Percentiles rank a stretch among this genome's conserved stretches.
Evolutionary conservation across 352 stramenopile genomes (phyloP).

Genomic region (Globisporangium viniferum): DNA sequence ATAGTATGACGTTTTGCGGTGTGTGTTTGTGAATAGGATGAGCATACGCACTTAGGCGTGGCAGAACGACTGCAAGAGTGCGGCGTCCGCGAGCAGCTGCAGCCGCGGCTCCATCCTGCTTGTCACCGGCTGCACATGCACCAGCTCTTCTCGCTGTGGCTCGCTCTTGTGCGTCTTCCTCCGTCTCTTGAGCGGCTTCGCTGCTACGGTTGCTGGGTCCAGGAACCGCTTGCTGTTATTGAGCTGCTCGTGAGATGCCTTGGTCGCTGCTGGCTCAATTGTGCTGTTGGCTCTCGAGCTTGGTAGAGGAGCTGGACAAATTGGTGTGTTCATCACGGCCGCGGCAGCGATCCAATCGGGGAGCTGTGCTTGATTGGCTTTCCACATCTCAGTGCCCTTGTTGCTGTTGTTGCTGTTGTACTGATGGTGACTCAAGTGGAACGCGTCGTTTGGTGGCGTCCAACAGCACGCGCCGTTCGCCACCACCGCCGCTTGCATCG

Average conservation of each 20-base stretch:
- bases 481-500: slow-evolving; percentile 17
- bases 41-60: slow-evolving; percentile 19
- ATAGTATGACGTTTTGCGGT: slow-evolving; percentile 3
- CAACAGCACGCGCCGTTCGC: slow-evolving; percentile 13
- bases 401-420: slow-evolving; percentile 1
- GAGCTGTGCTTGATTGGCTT: not conserved
- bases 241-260: slow-evolving; percentile 31
- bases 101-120: slow-evolving; percentile 36
- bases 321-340: not conserved
- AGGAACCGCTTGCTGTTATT: slow-evolving; percentile 38
- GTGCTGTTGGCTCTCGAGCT: slow-evolving; percentile 18
- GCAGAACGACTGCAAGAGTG: slow-evolving; percentile 66
- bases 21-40: not conserved
- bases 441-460: slow-evolving; percentile 10
- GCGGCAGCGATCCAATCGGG: not conserved
- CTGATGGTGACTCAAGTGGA: not conserved
- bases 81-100: slow-evolving; percentile 71
- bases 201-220: slow-evolving; percentile 7
- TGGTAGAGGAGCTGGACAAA: not conserved
- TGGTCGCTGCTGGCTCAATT: slow-evolving; percentile 52
- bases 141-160: slow-evolving; percentile 12
- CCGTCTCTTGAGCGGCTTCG: slow-evolving; percentile 14
- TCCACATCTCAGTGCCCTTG: not conserved
- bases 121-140: slow-evolving; percentile 9
- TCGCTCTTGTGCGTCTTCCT: slow-evolving; percentile 5